A percentile compares a stretch with the other conserved stretches of the same genome.
Evolutionary conservation across 192 early-diverging fungal genomes (phyloP).

Genomic region (Coemansia sp.): DNA sequence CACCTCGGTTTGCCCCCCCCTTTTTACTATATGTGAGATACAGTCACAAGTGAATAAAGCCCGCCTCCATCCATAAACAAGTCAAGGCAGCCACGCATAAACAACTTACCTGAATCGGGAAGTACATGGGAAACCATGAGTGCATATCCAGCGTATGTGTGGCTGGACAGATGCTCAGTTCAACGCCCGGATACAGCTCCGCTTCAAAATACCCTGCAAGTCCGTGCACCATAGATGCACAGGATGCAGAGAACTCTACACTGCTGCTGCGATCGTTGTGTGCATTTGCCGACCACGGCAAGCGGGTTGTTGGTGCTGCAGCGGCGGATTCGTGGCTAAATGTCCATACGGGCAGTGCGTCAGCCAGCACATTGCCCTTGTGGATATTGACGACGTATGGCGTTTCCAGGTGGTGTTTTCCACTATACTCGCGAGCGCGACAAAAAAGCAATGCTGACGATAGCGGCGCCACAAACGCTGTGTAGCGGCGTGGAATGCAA

Average conservation of each 20-base stretch:
- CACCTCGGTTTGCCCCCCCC: too few species aligned
- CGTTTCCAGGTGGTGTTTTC: slow-evolving; percentile 73
- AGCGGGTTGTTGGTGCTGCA: not conserved
- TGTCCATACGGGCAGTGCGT: slow-evolving; percentile 73
- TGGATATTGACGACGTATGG: slow-evolving; percentile 98
- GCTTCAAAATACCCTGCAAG: slow-evolving; percentile 97
- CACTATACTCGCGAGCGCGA: slow-evolving; percentile 69
- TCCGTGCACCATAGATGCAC: slow-evolving; percentile 78
- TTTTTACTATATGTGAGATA: too few species aligned
- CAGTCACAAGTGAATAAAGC: too few species aligned
- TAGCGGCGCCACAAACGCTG: slow-evolving; percentile 81
- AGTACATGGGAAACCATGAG: slow-evolving; percentile 98
- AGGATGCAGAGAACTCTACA: slow-evolving; percentile 55
- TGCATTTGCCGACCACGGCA: not conserved
- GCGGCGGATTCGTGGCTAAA: slow-evolving; percentile 73
- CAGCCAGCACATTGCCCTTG: slow-evolving; percentile 63
- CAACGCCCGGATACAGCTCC: slow-evolving; percentile 80
- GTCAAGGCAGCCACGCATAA: not conserved
- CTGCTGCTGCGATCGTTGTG: slow-evolving; percentile 62
- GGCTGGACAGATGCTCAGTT: slow-evolving; percentile 73
- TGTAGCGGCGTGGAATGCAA: slow-evolving; percentile 87
- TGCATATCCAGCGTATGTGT: slow-evolving; percentile 94
- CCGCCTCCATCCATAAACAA: not conserved
- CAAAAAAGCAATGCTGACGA: slow-evolving; percentile 80
- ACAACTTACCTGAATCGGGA: slow-evolving; percentile 70